Conservation (phyloP, 352 stramenopile species). For the Globisporangium viniferum region DNA sequence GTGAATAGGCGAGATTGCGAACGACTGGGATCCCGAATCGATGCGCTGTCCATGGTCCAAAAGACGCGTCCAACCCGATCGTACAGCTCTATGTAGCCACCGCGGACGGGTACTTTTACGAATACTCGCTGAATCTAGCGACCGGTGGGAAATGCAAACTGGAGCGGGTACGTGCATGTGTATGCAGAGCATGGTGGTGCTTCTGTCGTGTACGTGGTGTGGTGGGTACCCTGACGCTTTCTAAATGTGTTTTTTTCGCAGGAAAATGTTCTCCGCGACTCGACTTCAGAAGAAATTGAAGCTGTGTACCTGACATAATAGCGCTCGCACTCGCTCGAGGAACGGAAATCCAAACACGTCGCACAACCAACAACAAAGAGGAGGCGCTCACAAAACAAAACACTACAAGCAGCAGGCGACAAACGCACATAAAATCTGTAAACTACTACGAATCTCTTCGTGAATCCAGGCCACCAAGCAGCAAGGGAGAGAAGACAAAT, state of each 20-base stretch:
- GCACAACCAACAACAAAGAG: not conserved
- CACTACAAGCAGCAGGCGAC: not conserved
- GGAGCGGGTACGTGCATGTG: constrained; percentile 45
- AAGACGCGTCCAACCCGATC: constrained; percentile 40
- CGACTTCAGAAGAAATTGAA: constrained; percentile 81
- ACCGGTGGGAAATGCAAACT: constrained; percentile 80
- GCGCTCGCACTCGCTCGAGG: not conserved
- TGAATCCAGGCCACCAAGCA: no score
- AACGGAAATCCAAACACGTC: not conserved
- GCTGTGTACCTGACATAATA: constrained; percentile 75
- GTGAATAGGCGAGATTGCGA: constrained; percentile 58
- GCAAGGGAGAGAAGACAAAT: not conserved
- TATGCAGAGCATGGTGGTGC: not conserved
- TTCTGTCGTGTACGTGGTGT: not conserved
- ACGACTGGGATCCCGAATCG: constrained; percentile 69
- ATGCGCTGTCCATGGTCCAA: constrained; percentile 77
- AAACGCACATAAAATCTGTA: not conserved
- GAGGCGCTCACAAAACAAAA: not conserved
- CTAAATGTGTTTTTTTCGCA: constrained; percentile 18
- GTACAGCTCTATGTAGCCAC: constrained; percentile 81
- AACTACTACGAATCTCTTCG: not conserved
- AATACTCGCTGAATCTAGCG: constrained; percentile 77
- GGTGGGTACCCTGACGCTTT: not conserved
- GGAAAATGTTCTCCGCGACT: constrained; percentile 84
- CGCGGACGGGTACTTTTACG: constrained; percentile 81